phyloP scores from a whole-genome alignment of 2,329 filamentous ascomycete species.

The Zymoseptoria tritici region DNA sequence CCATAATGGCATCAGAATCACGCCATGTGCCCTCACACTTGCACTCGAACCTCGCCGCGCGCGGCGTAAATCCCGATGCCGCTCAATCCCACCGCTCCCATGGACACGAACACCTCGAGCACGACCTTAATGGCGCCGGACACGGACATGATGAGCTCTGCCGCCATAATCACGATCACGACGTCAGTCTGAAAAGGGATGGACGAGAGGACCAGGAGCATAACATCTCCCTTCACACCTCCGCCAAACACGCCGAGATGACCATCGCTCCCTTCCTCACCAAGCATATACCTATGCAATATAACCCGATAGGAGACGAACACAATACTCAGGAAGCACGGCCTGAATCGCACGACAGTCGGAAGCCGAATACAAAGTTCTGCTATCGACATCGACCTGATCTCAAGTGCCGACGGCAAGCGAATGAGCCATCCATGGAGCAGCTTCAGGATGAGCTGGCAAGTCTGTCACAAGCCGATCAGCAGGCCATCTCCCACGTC shows the following conservation, averaged over 20 bases:
- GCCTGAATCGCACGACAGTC: slow-evolving; percentile 17
- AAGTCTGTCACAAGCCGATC: slow-evolving; percentile 71
- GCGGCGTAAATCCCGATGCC: neutral
- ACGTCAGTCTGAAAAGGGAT: slow-evolving; percentile 21
- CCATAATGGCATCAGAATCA: slow-evolving; percentile 15
- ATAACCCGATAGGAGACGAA: slow-evolving; percentile 61
- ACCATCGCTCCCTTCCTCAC: slow-evolving; percentile 82
- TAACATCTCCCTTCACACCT: slow-evolving; percentile 36
- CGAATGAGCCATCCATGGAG: slow-evolving; percentile 94
- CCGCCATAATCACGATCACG: slow-evolving; percentile 30
- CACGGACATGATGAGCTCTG: slow-evolving; percentile 24
- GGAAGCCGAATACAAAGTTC: slow-evolving; percentile 69
- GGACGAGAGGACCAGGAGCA: slow-evolving; percentile 20
- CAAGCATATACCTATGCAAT: slow-evolving; percentile 82
- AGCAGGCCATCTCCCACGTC: slow-evolving; percentile 92
- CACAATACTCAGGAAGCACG: slow-evolving; percentile 28
- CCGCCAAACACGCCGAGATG: slow-evolving; percentile 60
- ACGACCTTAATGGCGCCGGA: slow-evolving; percentile 3
- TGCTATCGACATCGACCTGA: slow-evolving; percentile 95
- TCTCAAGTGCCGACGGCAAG: slow-evolving; percentile 83
- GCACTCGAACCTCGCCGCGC: neutral
- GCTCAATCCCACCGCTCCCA: slow-evolving; percentile 1
- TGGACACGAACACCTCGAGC: slow-evolving; percentile 1
- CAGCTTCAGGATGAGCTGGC: slow-evolving; percentile 84
- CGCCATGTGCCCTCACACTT: slow-evolving; percentile 4